Evolutionary conservation across 768 basidiomycete species (phyloP).

Genomic region (Suillus bovinus): DNA sequence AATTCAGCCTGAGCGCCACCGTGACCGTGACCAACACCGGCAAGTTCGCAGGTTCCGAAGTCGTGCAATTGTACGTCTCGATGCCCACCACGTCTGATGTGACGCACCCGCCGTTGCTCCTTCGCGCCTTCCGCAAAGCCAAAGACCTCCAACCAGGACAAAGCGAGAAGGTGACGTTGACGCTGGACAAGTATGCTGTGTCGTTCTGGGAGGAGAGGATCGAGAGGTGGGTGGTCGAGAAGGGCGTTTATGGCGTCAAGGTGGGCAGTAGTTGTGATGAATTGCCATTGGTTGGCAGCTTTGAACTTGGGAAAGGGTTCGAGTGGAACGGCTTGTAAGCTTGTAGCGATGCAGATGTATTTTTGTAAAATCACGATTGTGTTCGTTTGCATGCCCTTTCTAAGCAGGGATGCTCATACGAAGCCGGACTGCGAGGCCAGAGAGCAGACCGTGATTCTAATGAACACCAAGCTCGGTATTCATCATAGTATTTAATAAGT

Average conservation of each 20-base stretch:
- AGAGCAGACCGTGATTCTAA: neutral
- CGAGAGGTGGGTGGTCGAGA: conserved; percentile 49
- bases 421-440: neutral
- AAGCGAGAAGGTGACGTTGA: conserved; percentile 40
- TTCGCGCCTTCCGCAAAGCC: conserved; percentile 68
- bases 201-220: conserved; percentile 57
- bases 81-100: conserved; percentile 46
- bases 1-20: conserved; percentile 49
- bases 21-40: conserved; percentile 68
- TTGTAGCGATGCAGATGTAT: conserved; percentile 33
- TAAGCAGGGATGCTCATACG: too few relatives aligned
- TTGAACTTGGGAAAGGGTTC: conserved; percentile 45
- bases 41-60: conserved; percentile 55
- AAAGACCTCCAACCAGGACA: conserved; percentile 49
- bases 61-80: conserved; percentile 77
- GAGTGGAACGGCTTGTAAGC: conserved; percentile 75
- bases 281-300: conserved; percentile 31
- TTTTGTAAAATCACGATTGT: neutral
- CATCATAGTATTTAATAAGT: too few relatives aligned
- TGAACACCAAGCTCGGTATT: neutral
- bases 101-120: conserved; percentile 57
- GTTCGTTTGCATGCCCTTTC: too few relatives aligned
- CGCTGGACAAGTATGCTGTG: conserved; percentile 67
- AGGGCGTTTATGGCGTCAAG: conserved; percentile 50
- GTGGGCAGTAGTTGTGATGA: conserved; percentile 46